Evolutionary conservation across 2,329 filamentous ascomycete genomes (phyloP).

Genomic region (Colletotrichum orchidophilum): DNA sequence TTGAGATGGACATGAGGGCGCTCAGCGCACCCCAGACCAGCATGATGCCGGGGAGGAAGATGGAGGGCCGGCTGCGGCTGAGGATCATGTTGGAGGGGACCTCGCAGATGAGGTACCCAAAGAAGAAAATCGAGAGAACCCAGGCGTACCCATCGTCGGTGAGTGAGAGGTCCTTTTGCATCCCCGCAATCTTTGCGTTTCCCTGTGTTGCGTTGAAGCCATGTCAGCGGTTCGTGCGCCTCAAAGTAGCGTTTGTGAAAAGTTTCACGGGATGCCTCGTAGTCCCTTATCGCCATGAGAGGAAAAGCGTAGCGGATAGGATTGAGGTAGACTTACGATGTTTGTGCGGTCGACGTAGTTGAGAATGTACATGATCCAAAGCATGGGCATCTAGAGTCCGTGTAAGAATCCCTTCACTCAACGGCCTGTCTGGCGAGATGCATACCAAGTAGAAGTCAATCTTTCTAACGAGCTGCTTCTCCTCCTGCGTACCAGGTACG

Average conservation of each 20-base stretch:
- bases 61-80: constrained; percentile 55
- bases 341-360: constrained; percentile 42
- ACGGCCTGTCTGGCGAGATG: not conserved
- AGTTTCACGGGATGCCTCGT: not conserved
- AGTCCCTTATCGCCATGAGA: not conserved
- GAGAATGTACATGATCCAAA: constrained; percentile 39
- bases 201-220: constrained; percentile 40
- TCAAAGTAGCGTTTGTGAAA: not conserved
- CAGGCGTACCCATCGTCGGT: constrained; percentile 60
- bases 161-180: constrained; percentile 55
- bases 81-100: constrained; percentile 65
- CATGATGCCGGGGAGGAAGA: constrained; percentile 63
- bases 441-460: constrained; percentile 32
- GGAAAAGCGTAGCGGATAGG: not conserved
- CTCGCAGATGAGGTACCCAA: constrained; percentile 62
- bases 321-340: constrained; percentile 36
- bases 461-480: constrained; percentile 36
- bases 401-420: not conserved
- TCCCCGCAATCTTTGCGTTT: constrained; percentile 61
- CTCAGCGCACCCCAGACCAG: constrained; percentile 55
- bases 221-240: not conserved
- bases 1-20: constrained; percentile 59
- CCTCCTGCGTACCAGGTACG: constrained; percentile 38
- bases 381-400: not conserved
- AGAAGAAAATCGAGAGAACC: constrained; percentile 63